These are phyloP conservation scores for Spinellus fusiger DNA, from an alignment of 192 early-diverging fungal species.

Conservation along the genomic window DNA sequence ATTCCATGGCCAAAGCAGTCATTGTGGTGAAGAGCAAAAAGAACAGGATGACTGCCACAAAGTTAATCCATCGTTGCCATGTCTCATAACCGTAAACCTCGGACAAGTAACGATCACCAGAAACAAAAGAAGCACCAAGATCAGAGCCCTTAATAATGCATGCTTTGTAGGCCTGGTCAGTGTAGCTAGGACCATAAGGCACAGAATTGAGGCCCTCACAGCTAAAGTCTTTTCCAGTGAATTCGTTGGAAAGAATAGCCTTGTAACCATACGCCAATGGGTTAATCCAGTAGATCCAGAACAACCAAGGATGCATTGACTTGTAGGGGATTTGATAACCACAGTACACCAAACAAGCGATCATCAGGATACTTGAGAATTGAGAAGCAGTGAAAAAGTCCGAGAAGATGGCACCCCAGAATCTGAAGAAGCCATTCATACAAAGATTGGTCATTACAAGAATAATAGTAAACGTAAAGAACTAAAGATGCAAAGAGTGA, in stretches of 20 bases:
- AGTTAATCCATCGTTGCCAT: constrained; percentile 51
- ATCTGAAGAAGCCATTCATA: constrained; percentile 54
- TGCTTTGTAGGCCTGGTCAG: constrained; percentile 40
- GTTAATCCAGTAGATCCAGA: constrained; percentile 62
- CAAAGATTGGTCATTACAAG: constrained; percentile 54
- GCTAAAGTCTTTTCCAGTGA: constrained; percentile 27
- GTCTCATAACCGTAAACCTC: constrained; percentile 45
- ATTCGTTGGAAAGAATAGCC: constrained; percentile 67
- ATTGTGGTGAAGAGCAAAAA: constrained; percentile 36
- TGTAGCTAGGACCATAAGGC: constrained; percentile 46
- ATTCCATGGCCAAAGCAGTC: constrained; percentile 51
- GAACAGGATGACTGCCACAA: constrained; percentile 32
- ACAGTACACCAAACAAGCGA: constrained; percentile 53
- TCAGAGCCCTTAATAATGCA: constrained; percentile 52
- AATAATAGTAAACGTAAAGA: constrained; percentile 56
- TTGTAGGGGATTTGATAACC: constrained; percentile 60
- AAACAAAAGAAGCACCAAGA: constrained; percentile 40
- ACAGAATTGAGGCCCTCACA: constrained; percentile 28
- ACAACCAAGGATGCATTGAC: constrained; percentile 58
- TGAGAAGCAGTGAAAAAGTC: constrained; percentile 52
- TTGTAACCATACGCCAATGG: constrained; percentile 67
- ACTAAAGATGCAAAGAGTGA: neutral
- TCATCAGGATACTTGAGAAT: constrained; percentile 46
- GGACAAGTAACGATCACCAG: constrained; percentile 46
- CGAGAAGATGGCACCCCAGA: constrained; percentile 46